Evolutionary conservation across 2,329 filamentous ascomycete genomes (phyloP).

Genomic region (Aspergillus fijiensis): DNA sequence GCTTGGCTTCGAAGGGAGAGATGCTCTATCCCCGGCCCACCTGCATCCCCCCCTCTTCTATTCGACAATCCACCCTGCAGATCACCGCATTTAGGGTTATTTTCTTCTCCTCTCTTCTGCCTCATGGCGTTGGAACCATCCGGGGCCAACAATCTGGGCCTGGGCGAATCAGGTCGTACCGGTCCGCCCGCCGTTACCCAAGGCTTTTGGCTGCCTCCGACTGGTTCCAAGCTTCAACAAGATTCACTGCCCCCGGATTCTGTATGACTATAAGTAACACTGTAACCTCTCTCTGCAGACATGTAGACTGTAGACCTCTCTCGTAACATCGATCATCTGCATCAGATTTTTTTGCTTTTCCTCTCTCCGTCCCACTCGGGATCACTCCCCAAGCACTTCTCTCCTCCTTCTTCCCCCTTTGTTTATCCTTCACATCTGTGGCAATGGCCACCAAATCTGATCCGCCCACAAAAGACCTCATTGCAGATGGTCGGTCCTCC

Average conservation of each 20-base stretch:
- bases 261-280: not conserved
- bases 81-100: conserved; percentile 12
- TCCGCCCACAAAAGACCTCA: conserved; percentile 18
- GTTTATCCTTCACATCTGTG: not conserved
- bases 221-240: not conserved
- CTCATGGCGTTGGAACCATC: conserved; percentile 8
- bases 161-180: conserved; percentile 13
- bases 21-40: conserved; percentile 15
- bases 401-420: not conserved
- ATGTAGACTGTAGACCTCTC: not conserved
- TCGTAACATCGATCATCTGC: not conserved
- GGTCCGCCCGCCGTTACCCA: conserved; percentile 7
- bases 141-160: not conserved
- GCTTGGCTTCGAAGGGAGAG: not conserved
- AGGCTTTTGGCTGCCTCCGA: conserved; percentile 1
- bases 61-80: conserved; percentile 9
- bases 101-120: conserved; percentile 12
- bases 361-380: not conserved
- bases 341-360: not conserved
- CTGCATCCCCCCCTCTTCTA: not conserved
- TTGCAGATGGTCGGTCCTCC: conserved; percentile 15
- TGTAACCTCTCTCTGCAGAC: not conserved
- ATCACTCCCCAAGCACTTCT: not conserved
- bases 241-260: not conserved
- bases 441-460: conserved; percentile 22